A percentile compares a stretch with the other conserved stretches of the same genome.
phyloP scores from a whole-genome alignment of 2,329 filamentous ascomycete genomes.

The Cytospora schulzeri region DNA sequence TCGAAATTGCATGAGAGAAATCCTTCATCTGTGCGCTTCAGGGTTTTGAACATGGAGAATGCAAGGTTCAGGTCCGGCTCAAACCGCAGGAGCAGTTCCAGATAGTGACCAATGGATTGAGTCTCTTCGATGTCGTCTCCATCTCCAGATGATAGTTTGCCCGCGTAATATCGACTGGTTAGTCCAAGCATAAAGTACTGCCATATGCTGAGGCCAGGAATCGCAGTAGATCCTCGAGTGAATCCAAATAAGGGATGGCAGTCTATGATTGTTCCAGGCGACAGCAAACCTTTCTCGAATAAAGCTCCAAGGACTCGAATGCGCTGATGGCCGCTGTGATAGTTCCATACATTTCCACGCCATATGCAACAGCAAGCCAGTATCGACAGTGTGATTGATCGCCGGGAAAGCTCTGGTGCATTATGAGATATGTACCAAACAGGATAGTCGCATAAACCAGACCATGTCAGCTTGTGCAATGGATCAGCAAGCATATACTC shows the following conservation, averaged over 20 bases:
- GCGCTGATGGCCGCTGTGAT: background rate
- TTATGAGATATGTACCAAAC: background rate
- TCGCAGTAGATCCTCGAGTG: background rate
- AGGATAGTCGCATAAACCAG: background rate
- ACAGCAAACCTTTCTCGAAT: background rate
- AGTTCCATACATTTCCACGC: background rate
- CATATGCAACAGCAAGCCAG: background rate
- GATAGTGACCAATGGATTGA: background rate
- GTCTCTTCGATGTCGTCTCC: background rate
- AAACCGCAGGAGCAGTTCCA: background rate
- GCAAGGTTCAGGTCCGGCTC: background rate
- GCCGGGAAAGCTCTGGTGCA: background rate
- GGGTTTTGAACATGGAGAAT: background rate
- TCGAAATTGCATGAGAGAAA: background rate
- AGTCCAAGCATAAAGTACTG: background rate
- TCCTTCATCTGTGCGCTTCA: background rate
- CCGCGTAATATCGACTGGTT: background rate
- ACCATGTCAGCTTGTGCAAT: background rate
- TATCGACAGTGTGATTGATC: background rate
- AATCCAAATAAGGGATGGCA: background rate
- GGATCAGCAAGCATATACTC: background rate
- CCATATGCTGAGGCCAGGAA: background rate
- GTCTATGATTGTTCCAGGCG: background rate
- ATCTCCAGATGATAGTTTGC: background rate
- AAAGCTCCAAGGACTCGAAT: background rate